A percentile compares a stretch with the other conserved stretches of the same genome.
Evolutionary conservation across 169 alveolate genomes (phyloP).

Genomic region (Hepatocystis sp.): DNA sequence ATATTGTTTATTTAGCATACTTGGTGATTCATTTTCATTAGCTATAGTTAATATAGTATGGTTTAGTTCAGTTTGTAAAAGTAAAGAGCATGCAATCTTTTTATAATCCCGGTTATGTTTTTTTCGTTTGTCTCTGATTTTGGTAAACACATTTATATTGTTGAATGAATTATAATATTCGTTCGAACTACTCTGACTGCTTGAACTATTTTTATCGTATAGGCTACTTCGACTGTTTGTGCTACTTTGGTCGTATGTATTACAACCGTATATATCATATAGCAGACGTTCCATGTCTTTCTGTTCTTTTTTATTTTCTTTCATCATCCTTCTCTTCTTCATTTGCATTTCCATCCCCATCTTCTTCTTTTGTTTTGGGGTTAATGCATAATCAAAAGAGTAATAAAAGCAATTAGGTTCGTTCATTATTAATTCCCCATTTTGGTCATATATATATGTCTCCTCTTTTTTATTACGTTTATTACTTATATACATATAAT

Average conservation of each 20-base stretch:
- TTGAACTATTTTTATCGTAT: no score
- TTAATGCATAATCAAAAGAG: background rate
- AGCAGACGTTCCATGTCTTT: no score
- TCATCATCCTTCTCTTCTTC: background rate
- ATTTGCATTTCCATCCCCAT: background rate
- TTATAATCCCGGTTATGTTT: no score
- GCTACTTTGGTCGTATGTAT: no score
- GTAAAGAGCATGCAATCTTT: background rate
- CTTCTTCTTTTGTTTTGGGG: background rate
- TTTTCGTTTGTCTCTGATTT: no score
- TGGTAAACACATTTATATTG: no score
- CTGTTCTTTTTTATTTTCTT: no score
- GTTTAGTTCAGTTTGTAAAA: constrained; percentile 9
- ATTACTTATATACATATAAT: constrained; percentile 28
- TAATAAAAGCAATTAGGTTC: background rate
- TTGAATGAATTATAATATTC: no score
- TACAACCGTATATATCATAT: no score
- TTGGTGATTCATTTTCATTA: background rate
- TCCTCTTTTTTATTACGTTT: background rate
- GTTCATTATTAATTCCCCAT: background rate
- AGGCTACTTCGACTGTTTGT: no score
- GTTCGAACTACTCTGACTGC: no score
- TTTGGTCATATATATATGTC: background rate
- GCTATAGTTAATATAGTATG: no score
- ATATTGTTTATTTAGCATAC: background rate